Conservation (phyloP, 495 filamentous ascomycete species). For the Penicillium samsonianum region DNA sequence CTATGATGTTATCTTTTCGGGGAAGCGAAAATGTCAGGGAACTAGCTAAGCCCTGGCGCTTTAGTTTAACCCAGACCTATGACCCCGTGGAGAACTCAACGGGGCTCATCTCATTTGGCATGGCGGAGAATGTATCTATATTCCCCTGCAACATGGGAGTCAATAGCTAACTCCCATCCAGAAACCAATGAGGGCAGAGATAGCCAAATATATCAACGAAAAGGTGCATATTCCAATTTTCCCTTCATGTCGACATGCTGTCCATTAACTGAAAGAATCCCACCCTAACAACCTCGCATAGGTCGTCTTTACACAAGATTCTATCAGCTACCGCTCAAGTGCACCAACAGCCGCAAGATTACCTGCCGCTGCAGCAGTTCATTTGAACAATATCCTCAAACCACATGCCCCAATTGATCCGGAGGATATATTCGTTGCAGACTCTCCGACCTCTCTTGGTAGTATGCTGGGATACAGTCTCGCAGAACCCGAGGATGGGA, state of each 20-base stretch:
- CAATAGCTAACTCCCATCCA: constrained; percentile 8
- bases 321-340: constrained; percentile 34
- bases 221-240: constrained; percentile 21
- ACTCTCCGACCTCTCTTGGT: constrained; percentile 38
- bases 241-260: neutral
- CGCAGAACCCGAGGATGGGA: constrained; percentile 46
- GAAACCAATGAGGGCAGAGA: constrained; percentile 33
- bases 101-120: constrained; percentile 38
- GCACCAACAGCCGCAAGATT: constrained; percentile 33
- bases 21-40: constrained; percentile 28
- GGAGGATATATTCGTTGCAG: constrained; percentile 36
- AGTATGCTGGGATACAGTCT: constrained; percentile 45
- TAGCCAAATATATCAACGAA: constrained; percentile 36
- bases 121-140: constrained; percentile 38
- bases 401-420: constrained; percentile 36
- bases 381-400: constrained; percentile 42
- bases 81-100: constrained; percentile 31
- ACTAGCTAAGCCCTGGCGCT: constrained; percentile 33
- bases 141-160: neutral
- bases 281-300: constrained; percentile 9
- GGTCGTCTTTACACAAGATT: constrained; percentile 31
- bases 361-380: constrained; percentile 31
- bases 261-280: neutral
- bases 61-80: constrained; percentile 32
- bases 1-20: constrained; percentile 36